Percentiles rank a stretch among this genome's conserved stretches.
Evolutionary conservation across 2,329 filamentous ascomycete genomes (phyloP).

Genomic region (Davidsoniella neocaledoniae): DNA sequence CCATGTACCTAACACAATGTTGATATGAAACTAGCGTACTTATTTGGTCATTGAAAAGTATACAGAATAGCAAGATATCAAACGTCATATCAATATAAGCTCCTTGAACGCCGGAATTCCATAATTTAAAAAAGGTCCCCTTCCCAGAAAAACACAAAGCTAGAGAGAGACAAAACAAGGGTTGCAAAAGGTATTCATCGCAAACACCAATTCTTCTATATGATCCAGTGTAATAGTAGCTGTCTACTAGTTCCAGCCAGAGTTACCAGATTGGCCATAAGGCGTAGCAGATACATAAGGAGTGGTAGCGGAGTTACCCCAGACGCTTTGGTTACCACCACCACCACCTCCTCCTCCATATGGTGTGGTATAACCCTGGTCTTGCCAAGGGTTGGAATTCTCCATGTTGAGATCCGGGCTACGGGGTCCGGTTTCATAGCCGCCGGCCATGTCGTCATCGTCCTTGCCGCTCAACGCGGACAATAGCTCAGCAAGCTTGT

Average conservation of each 20-base stretch:
- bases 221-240: not conserved
- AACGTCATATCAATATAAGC: not conserved
- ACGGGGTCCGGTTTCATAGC: constrained; percentile 45
- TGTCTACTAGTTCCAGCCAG: constrained; percentile 13
- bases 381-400: constrained; percentile 39
- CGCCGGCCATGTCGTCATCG: constrained; percentile 21
- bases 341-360: constrained; percentile 40
- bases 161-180: not conserved
- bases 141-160: constrained; percentile 5
- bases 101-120: constrained; percentile 1
- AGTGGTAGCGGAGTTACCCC: constrained; percentile 36
- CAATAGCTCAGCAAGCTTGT: constrained; percentile 73
- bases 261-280: constrained; percentile 23
- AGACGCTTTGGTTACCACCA: constrained; percentile 41
- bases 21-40: too few relatives aligned
- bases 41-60: too few relatives aligned
- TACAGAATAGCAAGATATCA: not conserved
- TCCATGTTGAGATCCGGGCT: constrained; percentile 49
- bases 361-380: constrained; percentile 53
- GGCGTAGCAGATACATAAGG: constrained; percentile 27
- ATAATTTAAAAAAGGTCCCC: constrained; percentile 1
- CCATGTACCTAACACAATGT: too few relatives aligned
- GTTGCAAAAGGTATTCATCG: not conserved
- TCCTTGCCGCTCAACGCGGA: constrained; percentile 41
- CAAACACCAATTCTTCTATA: not conserved